Base-by-base conservation (phyloP, 768 basidiomycete species). In the Tricholoma matsutake region DNA sequence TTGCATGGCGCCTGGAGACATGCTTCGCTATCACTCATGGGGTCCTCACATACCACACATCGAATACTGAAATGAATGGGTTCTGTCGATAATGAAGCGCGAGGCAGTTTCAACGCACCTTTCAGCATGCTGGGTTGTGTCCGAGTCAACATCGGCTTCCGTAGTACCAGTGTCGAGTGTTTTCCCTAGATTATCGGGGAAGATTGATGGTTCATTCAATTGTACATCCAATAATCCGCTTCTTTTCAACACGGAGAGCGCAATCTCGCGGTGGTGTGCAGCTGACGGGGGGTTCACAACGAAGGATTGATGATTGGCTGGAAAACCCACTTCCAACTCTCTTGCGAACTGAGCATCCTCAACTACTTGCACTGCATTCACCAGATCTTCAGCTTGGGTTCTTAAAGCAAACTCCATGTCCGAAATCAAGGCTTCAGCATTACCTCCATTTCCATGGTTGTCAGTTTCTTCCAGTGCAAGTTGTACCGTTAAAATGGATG, bases 341-440 rank as follows among this genome's bases (percentile, higher is more conserved):
- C 66, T 69, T 0, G 84, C 83, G 10, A 81, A 65, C 14, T 67
- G 69, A 13, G 69, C 59, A 61, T 84, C 82, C 2, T 71, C 67
- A 28, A 78, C 67, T n/a, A 68, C 45, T 0, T 63, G 65, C 3
- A 79, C 59, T 43, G 73, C 60, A 8, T 65, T 62, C 6, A 69
- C 60, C 5, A 81, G 56, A 14, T 76, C 72, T 29, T 79, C 72
- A 2, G 71, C 70, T 57, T 82, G 81, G 0, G 80, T 43, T 37
- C 73, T 71, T 7, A 82, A 69, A 0, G 85, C 85, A 7, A 76
- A 57, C 39, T 82, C 79, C 39, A 79, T 77, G 64, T 86, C 83
- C 0, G 75, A 69, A 6, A 69, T 67, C 2, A 72, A 67, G 0
- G 64, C 61, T 45, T 67, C 72, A 1, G 67, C 69, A 22, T 73